Evolutionary conservation across 371 early-diverging fungal species (phyloP), one percentile per base, ranked within the genome.

Genomic region (Mortierella sp.): DNA sequence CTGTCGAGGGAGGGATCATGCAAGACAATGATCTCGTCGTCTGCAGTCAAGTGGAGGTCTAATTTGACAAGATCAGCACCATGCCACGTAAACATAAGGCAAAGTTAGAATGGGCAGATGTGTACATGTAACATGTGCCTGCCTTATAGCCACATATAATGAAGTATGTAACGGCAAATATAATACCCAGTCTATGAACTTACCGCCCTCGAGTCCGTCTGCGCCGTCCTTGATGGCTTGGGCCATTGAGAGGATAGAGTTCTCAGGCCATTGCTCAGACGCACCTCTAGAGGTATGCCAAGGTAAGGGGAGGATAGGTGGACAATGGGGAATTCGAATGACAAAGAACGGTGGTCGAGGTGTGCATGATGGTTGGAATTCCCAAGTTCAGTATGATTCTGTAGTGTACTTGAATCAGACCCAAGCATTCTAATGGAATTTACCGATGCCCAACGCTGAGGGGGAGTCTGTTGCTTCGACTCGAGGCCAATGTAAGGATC

Each of bases 1-100:
- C 88, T 79, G 27, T 89, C 79, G 8, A 89, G 63, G 4, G 81
- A 80, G 19, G 80, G 70, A 50, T 90, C 90, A 64, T 90, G 90
- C 84, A 90, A 83, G 76, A 90, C 84, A 31, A 89, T 76, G 55
- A 90, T 80, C 49, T 87, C 85, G 19, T 83, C 83, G 70, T 90
- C 90, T 48, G 82, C 79, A 26, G 85, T 87, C 26, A 89, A 51
- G 39, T 86, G 85, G 46, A 89, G 84, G 71, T 89, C 89, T 84
- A 47, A 34, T 34, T 34, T 14, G n/a, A n/a, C 37, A 4, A 34
- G 7, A 4, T 7, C 7, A 34, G 4, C 37, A 34, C 7, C 14
- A 14, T 34, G 4, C 11, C 4, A 34, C 11, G 37, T 14, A 34
- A 34, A 34, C 5, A 34, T 7, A 34, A 34, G n/a, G n/a, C n/a